These are phyloP conservation scores for Lachnellula subtilissima DNA, from an alignment of 2,329 filamentous ascomycete genomes.

Conservation along the genomic window DNA sequence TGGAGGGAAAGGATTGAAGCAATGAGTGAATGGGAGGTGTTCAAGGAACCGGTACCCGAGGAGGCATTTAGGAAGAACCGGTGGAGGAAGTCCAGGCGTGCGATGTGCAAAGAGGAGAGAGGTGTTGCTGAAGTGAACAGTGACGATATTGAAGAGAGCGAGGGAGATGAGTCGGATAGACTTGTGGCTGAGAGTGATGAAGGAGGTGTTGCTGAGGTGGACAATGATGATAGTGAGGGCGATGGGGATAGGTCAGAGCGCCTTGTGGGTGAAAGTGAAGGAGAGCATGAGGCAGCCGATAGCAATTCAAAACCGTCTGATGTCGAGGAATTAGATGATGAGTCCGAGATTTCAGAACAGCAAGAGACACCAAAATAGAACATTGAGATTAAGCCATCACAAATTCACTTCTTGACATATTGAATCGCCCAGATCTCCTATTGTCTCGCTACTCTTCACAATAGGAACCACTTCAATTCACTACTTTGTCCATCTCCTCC, in stretches of 20 bases:
- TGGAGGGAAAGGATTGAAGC: constrained; percentile 28
- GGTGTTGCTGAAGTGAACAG: not conserved
- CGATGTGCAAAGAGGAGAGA: constrained; percentile 6
- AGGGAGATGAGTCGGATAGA: not conserved
- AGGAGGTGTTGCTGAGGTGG: not conserved
- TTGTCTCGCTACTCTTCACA: too few relatives aligned
- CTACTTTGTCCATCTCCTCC: too few relatives aligned
- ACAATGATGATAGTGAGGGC: not conserved
- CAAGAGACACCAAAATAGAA: not conserved
- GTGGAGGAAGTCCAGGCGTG: constrained; percentile 11
- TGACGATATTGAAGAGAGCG: not conserved
- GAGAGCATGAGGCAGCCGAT: not conserved
- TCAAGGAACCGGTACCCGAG: constrained; percentile 17
- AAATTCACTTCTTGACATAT: not conserved
- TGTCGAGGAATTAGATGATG: not conserved
- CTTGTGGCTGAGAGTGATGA: not conserved
- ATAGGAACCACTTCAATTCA: not conserved
- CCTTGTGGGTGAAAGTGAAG: not conserved
- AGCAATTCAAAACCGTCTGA: not conserved
- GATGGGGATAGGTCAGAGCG: not conserved
- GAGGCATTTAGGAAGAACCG: constrained; percentile 23
- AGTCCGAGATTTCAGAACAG: not conserved
- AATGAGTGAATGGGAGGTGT: constrained; percentile 29
- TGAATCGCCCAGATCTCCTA: too few relatives aligned
- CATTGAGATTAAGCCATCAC: not conserved